phyloP scores from a whole-genome alignment of 2,329 filamentous ascomycete species.

The Dothiorella sarmentorum region DNA sequence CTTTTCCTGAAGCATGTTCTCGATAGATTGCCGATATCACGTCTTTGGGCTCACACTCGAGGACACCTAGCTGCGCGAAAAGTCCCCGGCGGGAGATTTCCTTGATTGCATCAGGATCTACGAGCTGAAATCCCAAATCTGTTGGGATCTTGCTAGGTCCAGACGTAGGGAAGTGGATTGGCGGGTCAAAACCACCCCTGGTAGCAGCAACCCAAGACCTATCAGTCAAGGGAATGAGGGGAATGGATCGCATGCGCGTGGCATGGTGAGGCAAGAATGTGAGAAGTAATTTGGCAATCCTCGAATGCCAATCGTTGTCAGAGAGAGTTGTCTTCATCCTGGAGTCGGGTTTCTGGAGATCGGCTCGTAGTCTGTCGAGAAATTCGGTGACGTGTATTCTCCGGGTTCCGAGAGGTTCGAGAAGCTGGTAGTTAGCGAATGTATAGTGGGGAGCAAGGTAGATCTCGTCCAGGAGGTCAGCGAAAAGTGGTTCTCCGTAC shows the following conservation, averaged over 20 bases:
- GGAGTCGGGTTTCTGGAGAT: not conserved
- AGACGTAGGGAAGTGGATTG: constrained; percentile 31
- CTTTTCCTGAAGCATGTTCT: no score
- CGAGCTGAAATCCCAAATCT: not conserved
- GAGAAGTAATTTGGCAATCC: not conserved
- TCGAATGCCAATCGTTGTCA: not conserved
- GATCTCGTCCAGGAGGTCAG: not conserved
- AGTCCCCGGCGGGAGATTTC: not conserved
- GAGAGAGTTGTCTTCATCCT: not conserved
- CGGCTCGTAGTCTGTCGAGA: not conserved
- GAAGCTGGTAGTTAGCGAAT: not conserved
- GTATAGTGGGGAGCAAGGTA: not conserved
- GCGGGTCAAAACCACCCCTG: no score
- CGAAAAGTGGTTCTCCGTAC: not conserved
- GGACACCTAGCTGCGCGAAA: not conserved
- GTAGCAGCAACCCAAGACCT: not conserved
- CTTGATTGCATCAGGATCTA: not conserved
- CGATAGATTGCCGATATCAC: not conserved
- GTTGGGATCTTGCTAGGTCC: not conserved
- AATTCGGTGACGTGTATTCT: not conserved
- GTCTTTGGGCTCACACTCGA: not conserved
- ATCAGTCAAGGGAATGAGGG: not conserved
- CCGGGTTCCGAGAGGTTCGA: not conserved
- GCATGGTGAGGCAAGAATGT: not conserved
- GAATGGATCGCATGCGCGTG: not conserved